phyloP scores from a whole-genome alignment of 2,329 filamentous ascomycete species.

The Metarhizium anisopliae region DNA sequence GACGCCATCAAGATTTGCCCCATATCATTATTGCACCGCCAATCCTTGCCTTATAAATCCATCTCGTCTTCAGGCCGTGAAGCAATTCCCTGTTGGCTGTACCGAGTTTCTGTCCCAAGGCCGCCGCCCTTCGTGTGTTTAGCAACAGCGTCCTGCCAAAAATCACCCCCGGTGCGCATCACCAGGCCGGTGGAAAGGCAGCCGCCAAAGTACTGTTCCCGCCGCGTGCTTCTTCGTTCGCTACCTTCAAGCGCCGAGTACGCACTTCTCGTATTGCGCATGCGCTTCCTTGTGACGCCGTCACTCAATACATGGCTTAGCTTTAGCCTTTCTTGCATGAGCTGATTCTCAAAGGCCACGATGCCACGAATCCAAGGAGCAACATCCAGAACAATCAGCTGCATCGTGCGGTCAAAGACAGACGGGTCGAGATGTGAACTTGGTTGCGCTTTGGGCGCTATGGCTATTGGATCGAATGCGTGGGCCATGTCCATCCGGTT shows the following conservation, averaged over 20 bases:
- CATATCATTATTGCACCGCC: not conserved
- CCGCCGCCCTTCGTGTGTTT: constrained; percentile 12
- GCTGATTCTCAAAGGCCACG: constrained; percentile 61
- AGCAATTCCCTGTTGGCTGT: constrained; percentile 4
- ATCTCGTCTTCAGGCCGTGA: not conserved
- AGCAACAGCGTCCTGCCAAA: constrained; percentile 24
- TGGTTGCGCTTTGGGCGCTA: constrained; percentile 32
- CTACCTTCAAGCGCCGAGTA: constrained; percentile 72
- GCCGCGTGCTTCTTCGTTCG: constrained; percentile 53
- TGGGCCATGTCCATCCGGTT: constrained; percentile 43
- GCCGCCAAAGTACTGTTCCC: constrained; percentile 63
- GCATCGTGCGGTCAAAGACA: constrained; percentile 64
- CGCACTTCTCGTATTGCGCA: constrained; percentile 64
- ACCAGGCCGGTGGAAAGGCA: constrained; percentile 52
- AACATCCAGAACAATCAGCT: constrained; percentile 62
- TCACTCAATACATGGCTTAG: constrained; percentile 55
- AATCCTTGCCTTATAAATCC: not conserved
- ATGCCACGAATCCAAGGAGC: constrained; percentile 88
- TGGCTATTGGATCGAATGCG: constrained; percentile 53
- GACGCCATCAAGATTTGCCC: not conserved
- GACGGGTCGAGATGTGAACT: constrained; percentile 51
- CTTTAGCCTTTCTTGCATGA: constrained; percentile 58
- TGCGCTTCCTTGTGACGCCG: constrained; percentile 41
- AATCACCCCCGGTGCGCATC: constrained; percentile 50
- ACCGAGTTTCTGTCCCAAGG: constrained; percentile 4